Percentiles rank a stretch among this genome's conserved stretches.
These are phyloP conservation scores for Eleusine indica DNA, from an alignment of 176 grass and related monocot genomes.

Conservation along the genomic window DNA sequence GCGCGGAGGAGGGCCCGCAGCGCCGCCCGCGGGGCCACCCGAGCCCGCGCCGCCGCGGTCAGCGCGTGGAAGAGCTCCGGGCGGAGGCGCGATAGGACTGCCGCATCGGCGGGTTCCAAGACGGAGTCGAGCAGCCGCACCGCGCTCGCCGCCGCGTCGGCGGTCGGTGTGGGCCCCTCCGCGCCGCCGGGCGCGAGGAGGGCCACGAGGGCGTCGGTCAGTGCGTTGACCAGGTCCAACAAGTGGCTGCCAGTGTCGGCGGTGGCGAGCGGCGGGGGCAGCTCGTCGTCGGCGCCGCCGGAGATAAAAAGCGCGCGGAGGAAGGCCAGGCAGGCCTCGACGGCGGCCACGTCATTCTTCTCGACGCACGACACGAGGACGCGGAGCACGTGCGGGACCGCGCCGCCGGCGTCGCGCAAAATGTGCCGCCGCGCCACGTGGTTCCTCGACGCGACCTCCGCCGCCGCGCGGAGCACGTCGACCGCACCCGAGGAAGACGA, in stretches of 20 bases:
- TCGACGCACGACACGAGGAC: conserved; percentile 13
- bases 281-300: conserved; percentile 36
- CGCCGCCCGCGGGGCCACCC: conserved; percentile 39
- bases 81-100: conserved; percentile 22
- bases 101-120: not conserved
- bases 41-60: conserved; percentile 36
- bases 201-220: conserved; percentile 30
- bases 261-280: not conserved
- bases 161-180: not conserved
- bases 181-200: not conserved
- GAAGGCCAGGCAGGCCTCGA: conserved; percentile 36
- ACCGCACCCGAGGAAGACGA: not conserved
- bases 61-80: conserved; percentile 44
- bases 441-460: not conserved
- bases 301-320: conserved; percentile 25
- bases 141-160: not conserved
- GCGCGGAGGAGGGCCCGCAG: conserved; percentile 31
- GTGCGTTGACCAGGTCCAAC: conserved; percentile 35
- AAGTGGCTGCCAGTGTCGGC: not conserved
- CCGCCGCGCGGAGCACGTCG: conserved; percentile 23
- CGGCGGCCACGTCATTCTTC: not conserved
- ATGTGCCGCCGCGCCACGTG: conserved; percentile 31
- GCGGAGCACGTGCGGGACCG: conserved; percentile 28
- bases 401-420: conserved; percentile 21
- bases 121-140: conserved; percentile 40